Evolutionary conservation across 73 alveolate genomes (phyloP).

Genomic region (Tetrahymena thermophila): DNA sequence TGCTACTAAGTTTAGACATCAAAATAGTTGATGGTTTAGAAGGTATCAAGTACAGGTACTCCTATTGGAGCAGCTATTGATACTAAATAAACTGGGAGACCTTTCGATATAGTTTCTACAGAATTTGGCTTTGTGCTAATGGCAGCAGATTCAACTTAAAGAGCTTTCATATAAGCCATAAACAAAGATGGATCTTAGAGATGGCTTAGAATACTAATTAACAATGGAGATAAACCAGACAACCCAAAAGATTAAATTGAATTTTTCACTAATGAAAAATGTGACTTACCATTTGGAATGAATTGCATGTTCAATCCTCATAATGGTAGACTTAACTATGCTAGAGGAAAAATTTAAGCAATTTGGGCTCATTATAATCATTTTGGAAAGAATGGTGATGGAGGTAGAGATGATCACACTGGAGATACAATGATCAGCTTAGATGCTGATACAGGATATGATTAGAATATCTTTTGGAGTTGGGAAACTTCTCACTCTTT

Average conservation of each 20-base stretch:
- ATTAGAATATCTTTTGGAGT: neutral
- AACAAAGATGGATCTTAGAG: neutral
- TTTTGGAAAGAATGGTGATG: neutral
- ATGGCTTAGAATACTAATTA: neutral
- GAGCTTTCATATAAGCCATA: neutral
- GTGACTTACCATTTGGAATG: neutral
- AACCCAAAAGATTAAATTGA: neutral
- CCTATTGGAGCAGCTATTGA: neutral
- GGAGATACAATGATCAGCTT: neutral
- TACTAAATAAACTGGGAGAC: neutral
- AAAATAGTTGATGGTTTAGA: neutral
- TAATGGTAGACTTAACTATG: neutral
- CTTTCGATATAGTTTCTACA: neutral
- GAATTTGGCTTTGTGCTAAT: neutral
- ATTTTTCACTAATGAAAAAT: neutral
- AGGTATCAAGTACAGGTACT: neutral
- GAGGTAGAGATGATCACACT: neutral
- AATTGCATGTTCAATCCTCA: neutral
- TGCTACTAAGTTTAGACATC: neutral
- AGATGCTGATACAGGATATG: neutral
- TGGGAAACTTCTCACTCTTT: neutral
- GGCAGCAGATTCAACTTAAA: neutral
- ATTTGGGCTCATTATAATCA: neutral
- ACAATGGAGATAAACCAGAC: neutral
- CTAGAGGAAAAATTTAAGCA: neutral